These are phyloP conservation scores for Colletotrichum sp. DNA, from an alignment of 2,329 filamentous ascomycete species.

Conservation along the genomic window DNA sequence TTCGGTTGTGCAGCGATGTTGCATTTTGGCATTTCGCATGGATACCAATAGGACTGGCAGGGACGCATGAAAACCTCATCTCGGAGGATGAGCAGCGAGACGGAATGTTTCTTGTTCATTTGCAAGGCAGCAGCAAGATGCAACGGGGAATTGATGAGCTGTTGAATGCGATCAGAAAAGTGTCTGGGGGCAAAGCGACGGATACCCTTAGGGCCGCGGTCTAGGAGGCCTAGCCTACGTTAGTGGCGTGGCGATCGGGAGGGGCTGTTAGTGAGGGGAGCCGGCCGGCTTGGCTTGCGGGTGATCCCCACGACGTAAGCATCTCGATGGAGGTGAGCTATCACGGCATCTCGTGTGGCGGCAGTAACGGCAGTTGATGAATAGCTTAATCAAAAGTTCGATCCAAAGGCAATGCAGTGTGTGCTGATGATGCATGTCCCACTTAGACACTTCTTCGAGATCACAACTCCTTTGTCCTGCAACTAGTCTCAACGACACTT, in stretches of 20 bases:
- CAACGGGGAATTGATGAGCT: neutral
- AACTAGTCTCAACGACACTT: neutral
- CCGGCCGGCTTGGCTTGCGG: neutral
- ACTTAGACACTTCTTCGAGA: neutral
- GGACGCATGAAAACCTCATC: neutral
- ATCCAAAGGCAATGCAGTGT: neutral
- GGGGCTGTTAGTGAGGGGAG: neutral
- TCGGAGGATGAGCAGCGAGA: neutral
- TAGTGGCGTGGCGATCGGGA: conserved; percentile 19
- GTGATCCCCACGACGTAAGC: neutral
- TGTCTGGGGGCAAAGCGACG: neutral
- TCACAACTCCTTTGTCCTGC: neutral
- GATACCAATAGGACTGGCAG: neutral
- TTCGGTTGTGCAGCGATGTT: neutral
- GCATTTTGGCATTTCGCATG: neutral
- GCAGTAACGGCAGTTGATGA: neutral
- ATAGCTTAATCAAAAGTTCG: neutral
- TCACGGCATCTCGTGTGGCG: neutral
- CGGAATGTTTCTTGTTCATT: neutral
- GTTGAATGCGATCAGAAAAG: neutral
- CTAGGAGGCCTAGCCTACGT: neutral
- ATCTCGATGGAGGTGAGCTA: neutral
- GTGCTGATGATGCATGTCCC: neutral
- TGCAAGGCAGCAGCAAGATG: neutral
- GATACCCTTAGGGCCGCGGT: neutral